A percentile compares a stretch with the other conserved stretches of the same genome.
Evolutionary conservation across 345 rosid genomes (phyloP).

Genomic region (Isatis tinctoria): DNA sequence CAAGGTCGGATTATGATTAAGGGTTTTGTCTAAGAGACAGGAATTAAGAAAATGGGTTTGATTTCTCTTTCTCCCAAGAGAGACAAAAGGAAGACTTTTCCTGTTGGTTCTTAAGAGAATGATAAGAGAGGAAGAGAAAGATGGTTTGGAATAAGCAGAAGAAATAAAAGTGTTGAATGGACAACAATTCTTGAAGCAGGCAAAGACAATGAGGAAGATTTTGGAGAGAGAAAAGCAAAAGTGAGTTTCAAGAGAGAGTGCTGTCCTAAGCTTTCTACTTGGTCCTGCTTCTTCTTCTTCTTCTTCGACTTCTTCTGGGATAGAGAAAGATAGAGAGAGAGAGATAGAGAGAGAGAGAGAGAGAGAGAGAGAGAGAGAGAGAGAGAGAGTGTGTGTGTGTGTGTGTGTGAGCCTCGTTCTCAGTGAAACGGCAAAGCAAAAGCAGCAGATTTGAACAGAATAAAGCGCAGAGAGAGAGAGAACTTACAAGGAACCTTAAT

Average conservation of each 20-base stretch:
- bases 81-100: constrained; percentile 20
- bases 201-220: constrained; percentile 69
- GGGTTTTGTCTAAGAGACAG: constrained; percentile 13
- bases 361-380: background rate
- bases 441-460: constrained; percentile 66
- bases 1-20: background rate
- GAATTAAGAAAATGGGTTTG: constrained; percentile 17
- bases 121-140: constrained; percentile 28
- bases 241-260: constrained; percentile 29
- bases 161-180: constrained; percentile 15
- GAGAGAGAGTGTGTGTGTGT: constrained; percentile 27
- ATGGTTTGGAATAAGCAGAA: background rate
- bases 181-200: constrained; percentile 19
- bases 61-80: constrained; percentile 7
- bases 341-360: constrained; percentile 11
- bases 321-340: background rate
- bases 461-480: constrained; percentile 56
- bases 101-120: constrained; percentile 25
- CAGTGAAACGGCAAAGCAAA: constrained; percentile 63
- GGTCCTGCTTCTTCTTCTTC: constrained; percentile 23
- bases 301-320: constrained; percentile 5
- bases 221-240: constrained; percentile 13
- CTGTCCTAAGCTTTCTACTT: constrained; percentile 32
- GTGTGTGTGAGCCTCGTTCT: constrained; percentile 68
- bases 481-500: constrained; percentile 10